Evolutionary conservation across 2,329 filamentous ascomycete species (phyloP).

Genomic region (Chalara sp.): DNA sequence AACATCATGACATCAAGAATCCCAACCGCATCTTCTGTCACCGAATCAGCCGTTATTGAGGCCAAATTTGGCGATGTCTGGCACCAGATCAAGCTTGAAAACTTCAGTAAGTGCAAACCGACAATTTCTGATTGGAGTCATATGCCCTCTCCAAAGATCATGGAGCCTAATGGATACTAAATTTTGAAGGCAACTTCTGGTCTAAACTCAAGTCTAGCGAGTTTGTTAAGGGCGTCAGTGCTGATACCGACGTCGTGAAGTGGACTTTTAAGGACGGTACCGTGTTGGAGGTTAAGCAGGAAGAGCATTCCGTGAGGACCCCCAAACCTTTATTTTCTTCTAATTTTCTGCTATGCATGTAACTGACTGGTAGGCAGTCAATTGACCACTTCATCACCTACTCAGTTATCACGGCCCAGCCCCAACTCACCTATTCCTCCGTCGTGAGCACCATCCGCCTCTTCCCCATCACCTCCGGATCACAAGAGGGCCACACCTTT

Average conservation of each 20-base stretch:
- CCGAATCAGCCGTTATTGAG: conserved; percentile 61
- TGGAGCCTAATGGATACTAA: no score
- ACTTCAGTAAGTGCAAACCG: conserved; percentile 38
- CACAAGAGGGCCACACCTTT: conserved; percentile 57
- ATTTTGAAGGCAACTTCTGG: conserved; percentile 48
- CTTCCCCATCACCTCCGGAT: conserved; percentile 60
- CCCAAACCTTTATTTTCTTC: neutral
- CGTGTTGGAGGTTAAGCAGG: conserved; percentile 65
- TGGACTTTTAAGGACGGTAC: conserved; percentile 68
- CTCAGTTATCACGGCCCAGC: conserved; percentile 60
- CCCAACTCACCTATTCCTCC: conserved; percentile 58
- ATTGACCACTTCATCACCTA: conserved; percentile 74
- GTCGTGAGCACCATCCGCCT: conserved; percentile 61
- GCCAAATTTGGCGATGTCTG: conserved; percentile 61
- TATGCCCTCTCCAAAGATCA: no score
- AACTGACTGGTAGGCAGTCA: conserved; percentile 33
- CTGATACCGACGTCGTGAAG: conserved; percentile 61
- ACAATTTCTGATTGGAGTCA: no score
- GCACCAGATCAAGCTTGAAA: conserved; percentile 68
- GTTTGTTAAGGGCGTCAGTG: conserved; percentile 52
- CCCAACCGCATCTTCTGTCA: conserved; percentile 60
- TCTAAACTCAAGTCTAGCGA: conserved; percentile 53
- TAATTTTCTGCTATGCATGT: neutral
- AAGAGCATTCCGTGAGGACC: conserved; percentile 60
- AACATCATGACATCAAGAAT: conserved; percentile 29